Percentiles rank a stretch among this genome's conserved stretches.
Conservation (phyloP, 805 yeast species). For the Maudiozyma barnettii region DNA sequence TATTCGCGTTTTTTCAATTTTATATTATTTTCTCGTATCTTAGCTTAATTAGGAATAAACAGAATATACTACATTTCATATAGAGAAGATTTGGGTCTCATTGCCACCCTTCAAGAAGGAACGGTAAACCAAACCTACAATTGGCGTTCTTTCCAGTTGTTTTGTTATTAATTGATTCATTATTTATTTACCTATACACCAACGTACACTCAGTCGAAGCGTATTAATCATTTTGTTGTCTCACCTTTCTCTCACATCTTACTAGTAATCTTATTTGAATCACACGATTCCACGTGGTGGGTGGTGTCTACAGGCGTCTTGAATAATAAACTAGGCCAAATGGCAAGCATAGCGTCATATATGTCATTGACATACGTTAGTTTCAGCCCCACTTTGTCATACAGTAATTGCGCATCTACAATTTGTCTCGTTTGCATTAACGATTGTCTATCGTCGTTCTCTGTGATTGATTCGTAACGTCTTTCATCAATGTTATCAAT, state of each 20-base stretch:
- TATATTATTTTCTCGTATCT: no score
- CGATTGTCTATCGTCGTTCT: not conserved
- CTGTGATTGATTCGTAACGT: not conserved
- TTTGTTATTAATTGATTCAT: no score
- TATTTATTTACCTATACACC: no score
- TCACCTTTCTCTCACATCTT: not conserved
- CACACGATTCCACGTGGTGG: not conserved
- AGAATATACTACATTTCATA: no score
- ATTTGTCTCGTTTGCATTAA: constrained; percentile 15
- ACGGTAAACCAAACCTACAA: no score
- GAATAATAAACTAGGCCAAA: constrained; percentile 42
- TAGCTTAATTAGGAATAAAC: no score
- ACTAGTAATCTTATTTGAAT: not conserved
- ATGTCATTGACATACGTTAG: constrained; percentile 64
- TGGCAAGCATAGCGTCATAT: constrained; percentile 60
- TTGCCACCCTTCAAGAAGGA: no score
- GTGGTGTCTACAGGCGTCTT: not conserved
- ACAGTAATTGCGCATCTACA: constrained; percentile 17
- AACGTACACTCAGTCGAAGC: no score
- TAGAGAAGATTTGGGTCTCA: no score
- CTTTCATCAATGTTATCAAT: not conserved
- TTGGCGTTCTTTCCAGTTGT: no score
- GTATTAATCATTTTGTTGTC: no score
- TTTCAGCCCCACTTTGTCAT: constrained; percentile 47
- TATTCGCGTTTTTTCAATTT: no score